phyloP scores from a whole-genome alignment of 495 filamentous ascomycete species.

The Beverwykella pulmonaria region DNA sequence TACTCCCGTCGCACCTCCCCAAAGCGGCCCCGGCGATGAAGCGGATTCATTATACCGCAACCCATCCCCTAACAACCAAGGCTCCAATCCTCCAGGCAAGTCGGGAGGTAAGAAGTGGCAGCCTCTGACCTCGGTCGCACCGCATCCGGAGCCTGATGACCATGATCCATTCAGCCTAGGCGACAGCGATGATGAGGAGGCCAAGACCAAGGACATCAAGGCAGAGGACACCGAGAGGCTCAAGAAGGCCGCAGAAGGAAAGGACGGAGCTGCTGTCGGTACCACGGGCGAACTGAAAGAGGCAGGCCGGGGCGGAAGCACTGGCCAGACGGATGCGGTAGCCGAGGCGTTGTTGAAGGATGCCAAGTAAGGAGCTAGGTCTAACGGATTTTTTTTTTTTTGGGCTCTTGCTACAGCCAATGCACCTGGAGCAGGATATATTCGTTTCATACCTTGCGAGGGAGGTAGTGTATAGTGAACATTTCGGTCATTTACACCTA shows the following conservation, averaged over 20 bases:
- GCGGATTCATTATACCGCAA: constrained; percentile 76
- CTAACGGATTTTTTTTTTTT: not conserved
- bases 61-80: constrained; percentile 44
- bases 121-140: constrained; percentile 83
- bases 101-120: constrained; percentile 86
- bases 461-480: not conserved
- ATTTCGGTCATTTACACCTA: not conserved
- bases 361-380: constrained; percentile 13
- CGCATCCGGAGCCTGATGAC: constrained; percentile 77
- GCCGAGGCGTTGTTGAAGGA: constrained; percentile 50
- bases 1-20: constrained; percentile 56
- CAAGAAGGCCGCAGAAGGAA: constrained; percentile 63
- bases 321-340: constrained; percentile 50
- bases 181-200: constrained; percentile 92
- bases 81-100: constrained; percentile 46
- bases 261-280: constrained; percentile 4
- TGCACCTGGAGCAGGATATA: not conserved
- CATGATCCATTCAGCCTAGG: constrained; percentile 96
- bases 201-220: constrained; percentile 65
- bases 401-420: not conserved
- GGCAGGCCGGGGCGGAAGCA: constrained; percentile 44
- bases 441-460: not conserved
- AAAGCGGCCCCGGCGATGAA: constrained; percentile 63
- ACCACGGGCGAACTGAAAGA: constrained; percentile 46
- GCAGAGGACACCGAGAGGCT: constrained; percentile 68